phyloP scores from a whole-genome alignment of 257 asterid genomes.

The Oldenlandia corymbosa region DNA sequence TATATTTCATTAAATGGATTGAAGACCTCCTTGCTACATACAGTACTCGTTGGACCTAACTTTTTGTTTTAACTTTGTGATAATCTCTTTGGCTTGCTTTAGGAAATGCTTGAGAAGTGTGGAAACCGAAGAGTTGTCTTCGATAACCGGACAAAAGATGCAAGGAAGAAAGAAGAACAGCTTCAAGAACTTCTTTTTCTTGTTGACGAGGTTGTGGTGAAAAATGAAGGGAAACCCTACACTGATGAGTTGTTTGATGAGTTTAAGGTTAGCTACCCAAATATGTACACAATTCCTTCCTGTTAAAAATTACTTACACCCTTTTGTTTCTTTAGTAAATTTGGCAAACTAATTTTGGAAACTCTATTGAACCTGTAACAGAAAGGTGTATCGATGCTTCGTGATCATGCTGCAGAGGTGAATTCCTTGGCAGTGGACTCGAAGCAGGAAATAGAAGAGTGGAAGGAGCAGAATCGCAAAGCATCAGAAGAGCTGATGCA shows the following conservation, averaged over 20 bases:
- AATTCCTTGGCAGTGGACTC: conserved; percentile 40
- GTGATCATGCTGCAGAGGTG: conserved; percentile 42
- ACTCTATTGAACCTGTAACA: conserved; percentile 21
- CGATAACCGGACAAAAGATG: conserved; percentile 56
- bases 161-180: conserved; percentile 32
- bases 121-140: conserved; percentile 60
- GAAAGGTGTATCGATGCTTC: conserved; percentile 41
- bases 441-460: conserved; percentile 43
- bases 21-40: too few species aligned
- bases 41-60: too few species aligned
- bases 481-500: conserved; percentile 45
- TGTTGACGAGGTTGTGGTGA: conserved; percentile 42
- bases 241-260: conserved; percentile 46
- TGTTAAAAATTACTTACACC: neutral
- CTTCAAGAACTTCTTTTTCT: conserved; percentile 39
- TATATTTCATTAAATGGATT: too few species aligned
- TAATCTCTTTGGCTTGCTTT: too few species aligned
- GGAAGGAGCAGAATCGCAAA: conserved; percentile 36
- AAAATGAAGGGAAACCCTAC: conserved; percentile 56
- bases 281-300: too few species aligned
- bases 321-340: neutral
- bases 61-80: too few species aligned
- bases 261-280: conserved; percentile 38
- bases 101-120: conserved; percentile 52
- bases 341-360: neutral